Percentiles rank a stretch among this genome's conserved stretches.
Evolutionary conservation across 2,329 filamentous ascomycete genomes (phyloP).

Genomic region (Lithohypha guttulata): DNA sequence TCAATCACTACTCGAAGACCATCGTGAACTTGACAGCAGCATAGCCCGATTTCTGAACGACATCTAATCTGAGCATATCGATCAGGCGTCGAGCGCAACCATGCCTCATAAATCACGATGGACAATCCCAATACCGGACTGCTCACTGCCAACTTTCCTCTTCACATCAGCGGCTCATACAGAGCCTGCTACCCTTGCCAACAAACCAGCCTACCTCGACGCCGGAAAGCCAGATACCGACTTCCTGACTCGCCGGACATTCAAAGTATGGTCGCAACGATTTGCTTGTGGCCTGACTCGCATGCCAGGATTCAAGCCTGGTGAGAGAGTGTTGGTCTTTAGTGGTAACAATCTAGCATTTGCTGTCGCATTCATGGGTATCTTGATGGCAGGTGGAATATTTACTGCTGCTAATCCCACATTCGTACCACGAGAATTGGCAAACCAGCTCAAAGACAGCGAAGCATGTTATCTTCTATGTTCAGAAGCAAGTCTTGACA

Average conservation of each 20-base stretch:
- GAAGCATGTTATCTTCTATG: conserved; percentile 55
- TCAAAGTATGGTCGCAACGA: conserved; percentile 56
- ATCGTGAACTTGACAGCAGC: too few species aligned
- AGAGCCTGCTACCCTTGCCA: conserved; percentile 22
- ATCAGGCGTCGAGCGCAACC: conserved; percentile 11
- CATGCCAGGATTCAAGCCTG: conserved; percentile 46
- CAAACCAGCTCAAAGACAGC: conserved; percentile 59
- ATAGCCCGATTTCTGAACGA: neutral
- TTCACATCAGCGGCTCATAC: conserved; percentile 34
- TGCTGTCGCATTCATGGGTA: conserved; percentile 54
- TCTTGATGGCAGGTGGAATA: conserved; percentile 61
- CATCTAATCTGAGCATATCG: neutral
- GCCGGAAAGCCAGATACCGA: conserved; percentile 52
- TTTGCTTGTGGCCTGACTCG: conserved; percentile 53
- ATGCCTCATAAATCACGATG: conserved; percentile 40
- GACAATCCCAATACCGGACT: conserved; percentile 30
- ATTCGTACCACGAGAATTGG: conserved; percentile 57
- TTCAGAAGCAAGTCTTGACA: conserved; percentile 21
- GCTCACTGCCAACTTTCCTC: conserved; percentile 36
- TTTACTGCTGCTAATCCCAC: conserved; percentile 62
- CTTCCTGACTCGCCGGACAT: conserved; percentile 48
- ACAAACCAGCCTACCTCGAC: conserved; percentile 43
- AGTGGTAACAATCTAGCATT: conserved; percentile 60
- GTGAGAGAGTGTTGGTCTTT: conserved; percentile 61
- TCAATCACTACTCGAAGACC: too few species aligned